phyloP scores from a whole-genome alignment of 805 yeast species.

The Suhomyces canberraensis region DNA sequence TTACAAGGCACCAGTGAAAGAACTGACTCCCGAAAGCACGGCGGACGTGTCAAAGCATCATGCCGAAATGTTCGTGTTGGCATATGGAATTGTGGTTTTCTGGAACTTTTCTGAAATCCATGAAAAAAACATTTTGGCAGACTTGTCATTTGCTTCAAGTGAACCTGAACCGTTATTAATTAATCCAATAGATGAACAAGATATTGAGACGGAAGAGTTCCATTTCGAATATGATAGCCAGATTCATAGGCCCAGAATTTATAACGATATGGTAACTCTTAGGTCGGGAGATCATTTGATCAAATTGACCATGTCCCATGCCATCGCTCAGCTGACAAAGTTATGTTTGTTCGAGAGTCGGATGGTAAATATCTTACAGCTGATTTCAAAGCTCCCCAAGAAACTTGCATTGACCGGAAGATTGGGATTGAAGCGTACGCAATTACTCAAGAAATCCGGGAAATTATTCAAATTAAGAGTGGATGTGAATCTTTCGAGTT shows the following conservation, averaged over 20 bases:
- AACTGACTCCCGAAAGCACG: background rate
- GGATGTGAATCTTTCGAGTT: slow-evolving; percentile 88
- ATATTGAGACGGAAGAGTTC: slow-evolving; percentile 88
- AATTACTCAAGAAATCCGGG: slow-evolving; percentile 84
- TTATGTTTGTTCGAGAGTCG: slow-evolving; percentile 87
- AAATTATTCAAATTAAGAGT: slow-evolving; percentile 84
- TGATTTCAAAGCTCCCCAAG: slow-evolving; percentile 87
- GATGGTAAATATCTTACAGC: slow-evolving; percentile 77
- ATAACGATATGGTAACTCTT: slow-evolving; percentile 90
- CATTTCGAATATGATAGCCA: slow-evolving; percentile 68
- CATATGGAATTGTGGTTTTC: slow-evolving; percentile 94
- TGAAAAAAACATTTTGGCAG: slow-evolving; percentile 91
- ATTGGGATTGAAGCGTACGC: slow-evolving; percentile 79
- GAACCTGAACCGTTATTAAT: slow-evolving; percentile 50
- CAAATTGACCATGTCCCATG: slow-evolving; percentile 90
- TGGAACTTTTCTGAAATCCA: slow-evolving; percentile 95
- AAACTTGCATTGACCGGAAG: slow-evolving; percentile 87
- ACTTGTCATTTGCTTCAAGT: slow-evolving; percentile 66
- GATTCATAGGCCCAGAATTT: slow-evolving; percentile 68
- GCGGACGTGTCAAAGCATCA: slow-evolving; percentile 52
- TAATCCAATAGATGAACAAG: slow-evolving; percentile 79
- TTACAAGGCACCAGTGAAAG: background rate
- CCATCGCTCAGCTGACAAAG: slow-evolving; percentile 95
- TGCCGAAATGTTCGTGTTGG: slow-evolving; percentile 86
- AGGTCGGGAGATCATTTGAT: slow-evolving; percentile 90